These are phyloP conservation scores for Liriodendron chinense DNA, from an alignment of 164 flowering plant genomes.

Conservation along the genomic window DNA sequence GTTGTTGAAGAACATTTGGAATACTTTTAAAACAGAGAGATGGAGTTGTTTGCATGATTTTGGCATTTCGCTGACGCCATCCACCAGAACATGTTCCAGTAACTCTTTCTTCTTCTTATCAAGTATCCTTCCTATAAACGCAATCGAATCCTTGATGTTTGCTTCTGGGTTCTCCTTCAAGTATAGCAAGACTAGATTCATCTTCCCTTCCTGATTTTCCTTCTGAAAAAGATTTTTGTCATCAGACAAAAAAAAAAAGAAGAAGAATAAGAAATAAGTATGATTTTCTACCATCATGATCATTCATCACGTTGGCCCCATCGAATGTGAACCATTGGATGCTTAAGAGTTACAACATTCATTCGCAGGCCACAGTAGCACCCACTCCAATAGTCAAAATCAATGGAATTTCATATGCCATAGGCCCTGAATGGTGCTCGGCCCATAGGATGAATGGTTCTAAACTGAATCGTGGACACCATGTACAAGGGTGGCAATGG, in stretches of 20 bases:
- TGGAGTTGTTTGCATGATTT: slow-evolving; percentile 26
- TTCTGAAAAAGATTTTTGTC: slow-evolving; percentile 25
- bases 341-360: background rate
- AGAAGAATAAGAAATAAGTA: too few relatives aligned
- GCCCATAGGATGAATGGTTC: too few relatives aligned
- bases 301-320: background rate
- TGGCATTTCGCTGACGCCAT: slow-evolving; percentile 9
- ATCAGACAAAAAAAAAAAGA: background rate
- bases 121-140: slow-evolving; percentile 21
- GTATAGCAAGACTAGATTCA: slow-evolving; percentile 31
- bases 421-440: too few relatives aligned
- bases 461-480: too few relatives aligned
- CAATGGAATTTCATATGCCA: too few relatives aligned
- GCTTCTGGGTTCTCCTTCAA: slow-evolving; percentile 30
- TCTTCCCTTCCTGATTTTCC: slow-evolving; percentile 37
- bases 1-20: slow-evolving; percentile 45
- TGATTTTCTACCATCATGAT: background rate
- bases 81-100: slow-evolving; percentile 30
- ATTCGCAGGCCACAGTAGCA: too few relatives aligned
- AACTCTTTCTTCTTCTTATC: slow-evolving; percentile 29
- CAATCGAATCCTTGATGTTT: slow-evolving; percentile 29
- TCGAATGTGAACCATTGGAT: background rate
- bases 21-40: slow-evolving; percentile 29
- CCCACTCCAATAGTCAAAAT: too few relatives aligned
- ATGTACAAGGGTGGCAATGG: too few relatives aligned